Evolutionary conservation across 768 basidiomycete genomes (phyloP).

Genomic region (Mrakia gelida): DNA sequence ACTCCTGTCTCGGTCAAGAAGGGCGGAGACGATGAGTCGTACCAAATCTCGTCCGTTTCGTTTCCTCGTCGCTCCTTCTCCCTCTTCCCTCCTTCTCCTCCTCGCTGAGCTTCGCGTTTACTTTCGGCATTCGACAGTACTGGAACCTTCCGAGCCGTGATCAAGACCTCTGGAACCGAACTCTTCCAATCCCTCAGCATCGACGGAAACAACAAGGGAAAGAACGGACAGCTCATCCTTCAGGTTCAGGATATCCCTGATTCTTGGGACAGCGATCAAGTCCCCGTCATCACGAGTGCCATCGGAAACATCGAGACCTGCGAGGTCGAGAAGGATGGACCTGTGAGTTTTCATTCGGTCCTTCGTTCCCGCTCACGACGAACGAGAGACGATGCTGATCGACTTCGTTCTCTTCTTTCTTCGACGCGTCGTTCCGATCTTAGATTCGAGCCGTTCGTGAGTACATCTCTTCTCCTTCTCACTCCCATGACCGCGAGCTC

Average conservation of each 20-base stretch:
- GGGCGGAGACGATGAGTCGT: background rate
- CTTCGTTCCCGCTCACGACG: no score
- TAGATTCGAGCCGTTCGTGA: conserved; percentile 17
- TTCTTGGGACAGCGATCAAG: background rate
- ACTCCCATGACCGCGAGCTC: no score
- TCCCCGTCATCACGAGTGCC: background rate
- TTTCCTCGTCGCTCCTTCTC: background rate
- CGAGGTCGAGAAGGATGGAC: conserved; percentile 19
- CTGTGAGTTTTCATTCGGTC: background rate
- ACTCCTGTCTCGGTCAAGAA: conserved; percentile 9
- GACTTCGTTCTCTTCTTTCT: background rate
- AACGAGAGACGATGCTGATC: background rate
- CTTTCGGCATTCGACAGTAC: background rate
- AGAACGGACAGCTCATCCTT: conserved; percentile 14
- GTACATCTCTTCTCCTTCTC: background rate
- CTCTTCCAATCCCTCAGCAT: conserved; percentile 6
- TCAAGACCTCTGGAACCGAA: background rate
- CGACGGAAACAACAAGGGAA: conserved; percentile 12
- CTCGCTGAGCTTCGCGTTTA: background rate
- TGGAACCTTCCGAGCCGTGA: background rate
- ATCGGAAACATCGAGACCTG: conserved; percentile 7
- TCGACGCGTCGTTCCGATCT: background rate
- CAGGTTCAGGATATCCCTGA: conserved; percentile 22
- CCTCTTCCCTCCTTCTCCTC: background rate
- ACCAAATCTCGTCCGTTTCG: background rate